phyloP scores from a whole-genome alignment of 768 basidiomycete species.

The Panaeolus papilionaceus region DNA sequence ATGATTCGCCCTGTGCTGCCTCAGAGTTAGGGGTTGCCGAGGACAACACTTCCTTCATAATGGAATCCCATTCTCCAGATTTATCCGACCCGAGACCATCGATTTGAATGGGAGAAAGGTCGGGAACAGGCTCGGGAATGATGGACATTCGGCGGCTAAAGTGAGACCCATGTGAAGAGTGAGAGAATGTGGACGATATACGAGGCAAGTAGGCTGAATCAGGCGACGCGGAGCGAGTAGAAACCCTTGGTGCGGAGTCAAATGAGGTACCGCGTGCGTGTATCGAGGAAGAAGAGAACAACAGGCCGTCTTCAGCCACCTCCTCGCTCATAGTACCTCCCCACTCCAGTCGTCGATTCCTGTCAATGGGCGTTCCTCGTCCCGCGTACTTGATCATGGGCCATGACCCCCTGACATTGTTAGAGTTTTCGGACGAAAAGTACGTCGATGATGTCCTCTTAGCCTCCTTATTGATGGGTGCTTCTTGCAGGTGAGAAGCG shows the following conservation, averaged over 20 bases:
- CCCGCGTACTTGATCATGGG: constrained; percentile 51
- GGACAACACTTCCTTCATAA: constrained; percentile 45
- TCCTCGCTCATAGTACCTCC: constrained; percentile 43
- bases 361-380: constrained; percentile 56
- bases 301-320: constrained; percentile 51
- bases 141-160: constrained; percentile 19
- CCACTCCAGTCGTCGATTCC: constrained; percentile 50
- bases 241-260: constrained; percentile 32
- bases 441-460: constrained; percentile 25
- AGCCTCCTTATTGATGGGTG: constrained; percentile 29
- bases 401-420: constrained; percentile 48
- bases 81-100: constrained; percentile 39
- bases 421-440: constrained; percentile 33
- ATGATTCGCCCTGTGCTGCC: constrained; percentile 22
- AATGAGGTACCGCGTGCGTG: constrained; percentile 38
- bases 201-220: constrained; percentile 39
- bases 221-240: constrained; percentile 45
- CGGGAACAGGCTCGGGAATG: constrained; percentile 34
- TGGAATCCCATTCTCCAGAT: constrained; percentile 47
- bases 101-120: constrained; percentile 40
- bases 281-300: constrained; percentile 39
- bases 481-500: constrained; percentile 32
- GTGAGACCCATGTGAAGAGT: constrained; percentile 22
- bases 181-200: constrained; percentile 32
- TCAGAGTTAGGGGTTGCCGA: constrained; percentile 26